Evolutionary conservation across 352 stramenopile species (phyloP), one percentile per base, ranked within the genome.

Genomic region (Plasmopara muralis): DNA sequence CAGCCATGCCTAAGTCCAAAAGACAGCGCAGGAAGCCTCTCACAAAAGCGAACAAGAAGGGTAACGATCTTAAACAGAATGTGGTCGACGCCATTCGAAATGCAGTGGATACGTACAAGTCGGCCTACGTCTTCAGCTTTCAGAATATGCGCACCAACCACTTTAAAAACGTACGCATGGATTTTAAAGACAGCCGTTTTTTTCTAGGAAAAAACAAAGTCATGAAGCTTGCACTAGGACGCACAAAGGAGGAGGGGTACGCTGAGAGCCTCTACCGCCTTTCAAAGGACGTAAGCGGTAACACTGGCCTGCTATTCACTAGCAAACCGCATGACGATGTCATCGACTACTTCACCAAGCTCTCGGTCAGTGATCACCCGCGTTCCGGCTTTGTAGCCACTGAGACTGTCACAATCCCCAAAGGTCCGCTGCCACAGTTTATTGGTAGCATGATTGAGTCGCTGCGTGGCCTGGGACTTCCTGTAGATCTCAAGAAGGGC

Each of bases 141-240:
- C 85, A 98, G 62, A 99, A 99, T 74, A 98, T 99, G 94, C 81
- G 96, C 69, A 98, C 90, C 53, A 98, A 96, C 77, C 94, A 98
- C 66, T 98, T 99, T 69, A 99, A 98, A 69, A 85, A 98, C 47
- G 91, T 99, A 51, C 89, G 96, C 42, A 78, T 97, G 57, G 89
- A 98, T 64, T 98, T 98, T 63, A 92, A 89, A 31, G 89, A 97
- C 55, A 91, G 79, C 61, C 84, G 87, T 50, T 98, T 99, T 70
- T 98, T 99, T 63, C 65, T 99, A 47, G 96, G 96, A 60, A 98
- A 98, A 74, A 99, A 99, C 78, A 98, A 98, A 76, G 80, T 99
- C 37, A 92, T 98, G 72, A 97, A 98, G 72, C 85, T 98, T 44
- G 95, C 95, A 10, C 73, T 99, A 13, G 96, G 96, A 29, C 83